Percentiles rank a stretch among this genome's conserved stretches.
Conservation (phyloP, 768 basidiomycete genomes). For the Tulasnella sp. region DNA sequence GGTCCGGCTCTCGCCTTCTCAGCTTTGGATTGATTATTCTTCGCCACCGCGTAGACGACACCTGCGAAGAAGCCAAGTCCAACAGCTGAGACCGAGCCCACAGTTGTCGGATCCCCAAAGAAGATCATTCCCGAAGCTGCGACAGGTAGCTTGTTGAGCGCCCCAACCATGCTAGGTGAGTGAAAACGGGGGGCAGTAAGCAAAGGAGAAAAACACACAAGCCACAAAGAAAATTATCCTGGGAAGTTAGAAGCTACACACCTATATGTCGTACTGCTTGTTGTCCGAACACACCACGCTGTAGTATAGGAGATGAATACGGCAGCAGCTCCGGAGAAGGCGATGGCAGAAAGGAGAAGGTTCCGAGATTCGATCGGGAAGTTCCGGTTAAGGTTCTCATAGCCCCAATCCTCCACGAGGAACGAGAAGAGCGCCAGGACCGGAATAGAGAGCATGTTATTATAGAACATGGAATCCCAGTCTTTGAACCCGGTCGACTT, state of each 20-base stretch:
- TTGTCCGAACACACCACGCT: conserved; percentile 94
- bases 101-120: conserved; percentile 82
- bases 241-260: conserved; percentile 26
- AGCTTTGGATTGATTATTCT: conserved; percentile 80
- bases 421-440: conserved; percentile 75
- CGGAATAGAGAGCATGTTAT: conserved; percentile 91
- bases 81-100: conserved; percentile 83
- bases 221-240: neutral
- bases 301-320: conserved; percentile 98
- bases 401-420: conserved; percentile 81
- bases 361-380: conserved; percentile 82
- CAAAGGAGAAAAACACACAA: too few species aligned
- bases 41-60: conserved; percentile 84
- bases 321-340: conserved; percentile 93
- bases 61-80: conserved; percentile 85
- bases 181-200: too few species aligned
- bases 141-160: conserved; percentile 93
- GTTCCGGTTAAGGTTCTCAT: conserved; percentile 62
- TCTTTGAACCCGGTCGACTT: conserved; percentile 92
- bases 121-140: conserved; percentile 98
- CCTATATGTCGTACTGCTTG: conserved; percentile 98
- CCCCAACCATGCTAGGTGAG: conserved; percentile 97
- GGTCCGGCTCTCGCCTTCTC: conserved; percentile 44
- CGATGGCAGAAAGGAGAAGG: conserved; percentile 76
- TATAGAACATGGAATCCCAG: conserved; percentile 99